phyloP scores from a whole-genome alignment of 257 asterid species.

The Mitragyna speciosa region DNA sequence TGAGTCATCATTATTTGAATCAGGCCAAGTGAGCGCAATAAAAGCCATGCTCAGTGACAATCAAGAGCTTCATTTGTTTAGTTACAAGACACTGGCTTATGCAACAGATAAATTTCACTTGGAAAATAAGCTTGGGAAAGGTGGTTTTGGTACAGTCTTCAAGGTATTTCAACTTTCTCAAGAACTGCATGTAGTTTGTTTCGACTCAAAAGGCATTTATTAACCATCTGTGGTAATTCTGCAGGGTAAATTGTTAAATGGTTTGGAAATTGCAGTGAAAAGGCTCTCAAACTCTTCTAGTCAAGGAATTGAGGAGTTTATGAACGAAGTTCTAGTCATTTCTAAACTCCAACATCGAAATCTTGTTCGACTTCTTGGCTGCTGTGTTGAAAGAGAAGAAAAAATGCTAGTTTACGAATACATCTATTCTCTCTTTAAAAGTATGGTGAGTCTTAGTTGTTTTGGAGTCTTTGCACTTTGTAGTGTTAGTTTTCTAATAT shows the following conservation, averaged over 20 bases:
- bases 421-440: no score
- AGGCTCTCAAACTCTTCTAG: slow-evolving; percentile 34
- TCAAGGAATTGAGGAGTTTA: slow-evolving; percentile 54
- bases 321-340: slow-evolving; percentile 50
- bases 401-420: slow-evolving; percentile 57
- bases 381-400: slow-evolving; percentile 43
- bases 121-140: slow-evolving; percentile 48
- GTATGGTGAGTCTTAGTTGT: no score
- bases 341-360: slow-evolving; percentile 50
- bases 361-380: slow-evolving; percentile 52
- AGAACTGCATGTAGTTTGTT: not conserved
- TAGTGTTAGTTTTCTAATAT: no score
- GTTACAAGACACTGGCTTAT: slow-evolving; percentile 29
- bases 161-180: slow-evolving; percentile 33
- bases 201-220: no score
- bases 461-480: no score
- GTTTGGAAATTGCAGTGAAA: slow-evolving; percentile 17
- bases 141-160: slow-evolving; percentile 67
- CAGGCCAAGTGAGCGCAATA: no score
- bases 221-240: not conserved
- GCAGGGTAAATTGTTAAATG: slow-evolving; percentile 13
- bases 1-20: not conserved
- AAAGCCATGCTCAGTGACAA: not conserved
- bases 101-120: slow-evolving; percentile 48
- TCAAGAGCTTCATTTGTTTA: slow-evolving; percentile 9